A percentile compares a stretch with the other conserved stretches of the same genome.
Evolutionary conservation across 2,329 filamentous ascomycete genomes (phyloP).

Genomic region (Aspergillus spinulosporus): DNA sequence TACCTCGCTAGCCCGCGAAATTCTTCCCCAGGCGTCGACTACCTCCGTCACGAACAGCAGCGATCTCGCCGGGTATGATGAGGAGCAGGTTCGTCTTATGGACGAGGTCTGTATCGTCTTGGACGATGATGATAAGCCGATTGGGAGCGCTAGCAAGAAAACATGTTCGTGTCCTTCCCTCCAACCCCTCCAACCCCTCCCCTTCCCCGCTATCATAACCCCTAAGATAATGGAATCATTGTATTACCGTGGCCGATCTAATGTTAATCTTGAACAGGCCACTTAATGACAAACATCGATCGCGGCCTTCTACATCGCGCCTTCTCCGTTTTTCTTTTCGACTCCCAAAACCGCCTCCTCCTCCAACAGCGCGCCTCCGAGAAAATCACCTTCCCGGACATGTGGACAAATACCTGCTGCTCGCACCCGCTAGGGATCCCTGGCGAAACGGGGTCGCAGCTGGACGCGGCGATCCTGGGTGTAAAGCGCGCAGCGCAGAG

Average conservation of each 20-base stretch:
- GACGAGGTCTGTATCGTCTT: conserved; percentile 98
- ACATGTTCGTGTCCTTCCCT: conserved; percentile 64
- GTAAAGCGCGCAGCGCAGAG: conserved; percentile 90
- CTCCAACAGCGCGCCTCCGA: conserved; percentile 92
- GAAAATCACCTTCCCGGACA: conserved; percentile 98
- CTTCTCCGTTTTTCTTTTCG: conserved; percentile 97
- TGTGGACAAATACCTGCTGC: conserved; percentile 99
- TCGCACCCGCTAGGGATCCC: conserved; percentile 93
- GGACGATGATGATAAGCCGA: conserved; percentile 86
- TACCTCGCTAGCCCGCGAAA: conserved; percentile 56
- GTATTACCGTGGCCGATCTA: neutral
- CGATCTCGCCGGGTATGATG: conserved; percentile 87
- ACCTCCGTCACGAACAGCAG: conserved; percentile 47
- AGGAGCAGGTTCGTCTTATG: conserved; percentile 97
- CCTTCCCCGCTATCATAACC: neutral
- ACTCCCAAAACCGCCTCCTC: conserved; percentile 86
- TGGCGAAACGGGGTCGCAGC: conserved; percentile 80
- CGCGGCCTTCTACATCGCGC: conserved; percentile 93
- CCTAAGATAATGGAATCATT: neutral
- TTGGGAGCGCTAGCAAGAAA: conserved; percentile 98
- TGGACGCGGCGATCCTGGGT: conserved; percentile 77
- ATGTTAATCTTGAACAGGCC: conserved; percentile 58
- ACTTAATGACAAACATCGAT: conserved; percentile 98
- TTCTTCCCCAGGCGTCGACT: conserved; percentile 45
- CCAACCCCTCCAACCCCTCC: neutral